phyloP scores from a whole-genome alignment of 306 rosid genomes.

The Coriaria nepalensis region DNA sequence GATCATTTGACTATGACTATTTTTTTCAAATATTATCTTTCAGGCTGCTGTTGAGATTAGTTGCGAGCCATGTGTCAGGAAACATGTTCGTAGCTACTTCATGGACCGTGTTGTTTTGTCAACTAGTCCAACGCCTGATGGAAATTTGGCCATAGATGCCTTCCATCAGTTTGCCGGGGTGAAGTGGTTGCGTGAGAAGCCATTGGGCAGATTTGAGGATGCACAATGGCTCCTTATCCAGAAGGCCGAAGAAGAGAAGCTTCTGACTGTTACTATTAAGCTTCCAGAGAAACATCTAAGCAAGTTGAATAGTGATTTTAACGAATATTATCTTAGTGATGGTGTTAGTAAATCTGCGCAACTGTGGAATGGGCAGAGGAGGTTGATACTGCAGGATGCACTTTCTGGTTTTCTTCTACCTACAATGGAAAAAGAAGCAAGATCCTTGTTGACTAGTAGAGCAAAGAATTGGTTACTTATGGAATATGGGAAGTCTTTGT shows the following conservation, averaged over 20 bases:
- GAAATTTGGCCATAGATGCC: constrained; percentile 64
- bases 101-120: constrained; percentile 79
- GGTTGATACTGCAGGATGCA: constrained; percentile 77
- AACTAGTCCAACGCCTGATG: constrained; percentile 74
- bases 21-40: constrained; percentile 11
- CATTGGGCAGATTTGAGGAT: constrained; percentile 70
- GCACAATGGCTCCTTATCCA: constrained; percentile 94
- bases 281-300: constrained; percentile 59
- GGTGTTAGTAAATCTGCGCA: constrained; percentile 98
- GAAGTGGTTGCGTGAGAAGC: constrained; percentile 92
- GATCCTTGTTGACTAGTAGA: constrained; percentile 55
- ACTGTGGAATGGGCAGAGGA: constrained; percentile 96
- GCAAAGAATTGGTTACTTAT: constrained; percentile 70
- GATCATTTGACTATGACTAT: background rate
- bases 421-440: constrained; percentile 92
- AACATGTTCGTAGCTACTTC: constrained; percentile 74
- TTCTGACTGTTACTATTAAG: constrained; percentile 82
- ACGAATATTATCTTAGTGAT: constrained; percentile 82
- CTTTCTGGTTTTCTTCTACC: constrained; percentile 75
- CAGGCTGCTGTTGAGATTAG: constrained; percentile 99
- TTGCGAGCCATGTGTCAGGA: constrained; percentile 92
- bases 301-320: constrained; percentile 66
- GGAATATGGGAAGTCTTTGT: constrained; percentile 79
- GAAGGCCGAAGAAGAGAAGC: constrained; percentile 94
- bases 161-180: constrained; percentile 79